Evolutionary conservation across 2,329 filamentous ascomycete genomes (phyloP).

Genomic region (Cercospora berteroae): DNA sequence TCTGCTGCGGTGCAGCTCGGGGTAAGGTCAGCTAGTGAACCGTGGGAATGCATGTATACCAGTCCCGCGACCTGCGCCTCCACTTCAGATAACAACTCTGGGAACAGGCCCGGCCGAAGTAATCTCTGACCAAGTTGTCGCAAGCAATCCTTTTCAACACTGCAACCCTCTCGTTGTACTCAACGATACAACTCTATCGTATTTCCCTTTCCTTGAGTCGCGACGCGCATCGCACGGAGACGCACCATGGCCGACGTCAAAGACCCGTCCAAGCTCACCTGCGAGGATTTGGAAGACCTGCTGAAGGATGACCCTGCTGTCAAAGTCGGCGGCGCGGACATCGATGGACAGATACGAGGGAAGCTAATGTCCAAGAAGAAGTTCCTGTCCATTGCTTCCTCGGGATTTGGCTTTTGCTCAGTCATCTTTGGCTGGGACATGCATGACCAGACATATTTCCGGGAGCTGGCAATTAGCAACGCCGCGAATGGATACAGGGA

Average conservation of each 20-base stretch:
- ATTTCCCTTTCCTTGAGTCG: not conserved
- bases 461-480: slow-evolving; percentile 82
- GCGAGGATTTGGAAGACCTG: slow-evolving; percentile 63
- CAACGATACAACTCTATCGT: slow-evolving; percentile 20
- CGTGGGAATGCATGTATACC: slow-evolving; percentile 1
- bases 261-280: slow-evolving; percentile 51
- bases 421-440: slow-evolving; percentile 97
- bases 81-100: slow-evolving; percentile 11
- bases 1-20: not conserved
- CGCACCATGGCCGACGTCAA: slow-evolving; percentile 37
- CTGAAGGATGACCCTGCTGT: slow-evolving; percentile 72
- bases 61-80: not conserved
- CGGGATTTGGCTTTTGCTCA: slow-evolving; percentile 90
- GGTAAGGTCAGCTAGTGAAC: not conserved
- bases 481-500: slow-evolving; percentile 88
- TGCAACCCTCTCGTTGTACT: slow-evolving; percentile 17
- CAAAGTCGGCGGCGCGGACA: slow-evolving; percentile 84
- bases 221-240: slow-evolving; percentile 1
- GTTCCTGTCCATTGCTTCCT: slow-evolving; percentile 76
- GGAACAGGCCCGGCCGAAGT: slow-evolving; percentile 1
- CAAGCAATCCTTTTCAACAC: slow-evolving; percentile 13
- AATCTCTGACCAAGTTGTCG: slow-evolving; percentile 1
- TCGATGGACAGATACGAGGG: slow-evolving; percentile 81
- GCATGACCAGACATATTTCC: slow-evolving; percentile 88
- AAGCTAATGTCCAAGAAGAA: slow-evolving; percentile 93